These are phyloP conservation scores for Coemansia interrupta DNA, from an alignment of 192 early-diverging fungal species.

Conservation along the genomic window DNA sequence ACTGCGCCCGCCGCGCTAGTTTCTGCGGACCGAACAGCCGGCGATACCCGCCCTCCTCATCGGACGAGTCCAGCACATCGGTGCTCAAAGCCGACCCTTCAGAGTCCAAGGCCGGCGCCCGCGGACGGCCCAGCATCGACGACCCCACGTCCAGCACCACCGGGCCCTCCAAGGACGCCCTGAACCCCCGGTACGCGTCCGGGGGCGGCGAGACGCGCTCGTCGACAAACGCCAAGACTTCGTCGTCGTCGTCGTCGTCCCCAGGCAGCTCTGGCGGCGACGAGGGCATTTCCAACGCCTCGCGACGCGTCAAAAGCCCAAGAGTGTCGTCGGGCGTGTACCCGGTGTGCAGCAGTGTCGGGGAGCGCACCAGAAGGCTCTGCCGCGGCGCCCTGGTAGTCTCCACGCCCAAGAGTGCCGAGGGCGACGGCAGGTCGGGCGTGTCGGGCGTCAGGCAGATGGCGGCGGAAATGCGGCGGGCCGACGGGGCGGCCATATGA, in stretches of 20 bases:
- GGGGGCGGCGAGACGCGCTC: neutral
- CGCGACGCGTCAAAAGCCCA: conserved; percentile 4
- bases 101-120: neutral
- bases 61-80: conserved; percentile 18
- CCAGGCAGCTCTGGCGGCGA: conserved; percentile 19
- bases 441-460: conserved; percentile 20
- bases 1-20: neutral
- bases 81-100: conserved; percentile 20
- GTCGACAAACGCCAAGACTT: conserved; percentile 12
- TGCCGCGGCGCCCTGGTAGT: neutral
- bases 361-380: too few relatives aligned
- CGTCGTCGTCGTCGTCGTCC: conserved; percentile 8
- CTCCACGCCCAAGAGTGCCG: conserved; percentile 14
- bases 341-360: too few relatives aligned
- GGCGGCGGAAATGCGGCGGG: neutral
- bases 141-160: neutral
- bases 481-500: neutral
- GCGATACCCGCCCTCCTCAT: conserved; percentile 5
- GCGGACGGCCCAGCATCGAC: conserved; percentile 2
- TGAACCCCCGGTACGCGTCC: neutral
- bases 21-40: neutral
- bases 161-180: too few relatives aligned
- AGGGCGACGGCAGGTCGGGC: conserved; percentile 41
- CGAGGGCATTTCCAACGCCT: conserved; percentile 35
- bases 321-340: neutral